Base-by-base conservation (phyloP, 2,329 filamentous ascomycete genomes). In the Verruconis gallopava region DNA sequence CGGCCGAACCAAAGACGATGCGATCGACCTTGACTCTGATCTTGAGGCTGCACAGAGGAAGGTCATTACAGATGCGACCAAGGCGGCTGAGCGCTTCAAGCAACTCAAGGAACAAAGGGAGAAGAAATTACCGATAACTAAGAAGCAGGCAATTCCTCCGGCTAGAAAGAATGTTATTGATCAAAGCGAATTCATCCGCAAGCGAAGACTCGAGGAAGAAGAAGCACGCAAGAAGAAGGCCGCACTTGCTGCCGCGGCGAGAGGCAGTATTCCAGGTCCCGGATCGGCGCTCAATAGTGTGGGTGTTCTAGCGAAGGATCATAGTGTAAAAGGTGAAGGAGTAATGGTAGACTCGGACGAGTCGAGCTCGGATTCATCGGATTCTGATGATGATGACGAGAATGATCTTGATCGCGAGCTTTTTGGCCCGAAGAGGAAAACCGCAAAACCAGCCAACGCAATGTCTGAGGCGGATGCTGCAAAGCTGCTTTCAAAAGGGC, bases 271-370 rank as follows among this genome's bases (percentile, higher is more conserved):
- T 15, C 19, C 15, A 17, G 22, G 84, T 45, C 84, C 86, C 56
- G 85, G 85, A 2, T 91, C 85, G 45, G 85, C 82, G 15, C 63
- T 91, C 6, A 72, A 75, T 47, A 79, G 79, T 19, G 71, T 93
- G 38, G 75, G 81, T 25, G 68, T 86, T 1, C 67, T 74, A 43
- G 85, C 84, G 45, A 91, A 89, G 60, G 85, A 91, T 42, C 81
- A 89, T 53, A 72, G 75, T 3, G 73, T 75, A 2, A 72, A 82
- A 80, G 54, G 85, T 9, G 21, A 30, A 12, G 37, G 89, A 49
- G 85, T 96, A 59, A 94, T 96, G 85, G 84, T 95, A 33, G 79
- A 75, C 4, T 79, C 75, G 3, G 85, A 36, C 17, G 25, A 30
- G n/a, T 91, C 9, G 9, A 36, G 17, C 34, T n/a, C 15, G 9